Evolutionary conservation across 441 rosid genomes (phyloP), one percentile per base, ranked within the genome.

Genomic region (Brassica balearica): DNA sequence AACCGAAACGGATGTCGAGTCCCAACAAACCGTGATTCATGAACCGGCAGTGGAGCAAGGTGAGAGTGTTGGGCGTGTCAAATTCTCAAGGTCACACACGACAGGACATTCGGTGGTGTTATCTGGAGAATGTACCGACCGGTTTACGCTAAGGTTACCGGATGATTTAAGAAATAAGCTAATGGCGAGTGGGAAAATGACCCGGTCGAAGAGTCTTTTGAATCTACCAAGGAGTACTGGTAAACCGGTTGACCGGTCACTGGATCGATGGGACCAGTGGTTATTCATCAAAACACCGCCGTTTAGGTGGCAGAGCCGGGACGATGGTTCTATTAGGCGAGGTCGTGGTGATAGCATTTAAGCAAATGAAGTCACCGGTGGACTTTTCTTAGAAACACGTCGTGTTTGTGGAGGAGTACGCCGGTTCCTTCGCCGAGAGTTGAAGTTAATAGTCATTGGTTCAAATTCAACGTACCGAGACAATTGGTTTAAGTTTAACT

Each of bases 51-150:
- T n/a, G 88, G 89, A 76, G 19, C 19, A 19, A 19, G 19, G 19
- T 19, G 19, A 19, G 48, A 23, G 12, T 38, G 62, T 8, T 1
- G 65, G 82, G 62, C 85, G 81, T n/a, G 77, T 83, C 4, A 80
- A 68, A 46, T 86, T 89, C 46, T 77, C 86, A 1, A 87, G 97
- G 25, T 96, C 99, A 1, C 98, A 95, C 72, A 88, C 99, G 9
- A 93, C 97, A 36, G 98, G 99, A 0, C 99, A 95, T 76, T 92
- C 97, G 10, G 60, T 91, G 78, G 81, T 95, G 11, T 93, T 88
- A 59, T 91, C 95, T 0, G 95, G 99, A 6, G 94, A 91, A 64
- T 87, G 88, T 68, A 84, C 88, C 0, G 97, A 93, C 48, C 89
- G 97, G 77, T 96, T 92, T 86, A 95, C 97, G 19, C 75, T 93